Conservation (phyloP, 164 flowering plant species). For the Vitis rupestris region DNA sequence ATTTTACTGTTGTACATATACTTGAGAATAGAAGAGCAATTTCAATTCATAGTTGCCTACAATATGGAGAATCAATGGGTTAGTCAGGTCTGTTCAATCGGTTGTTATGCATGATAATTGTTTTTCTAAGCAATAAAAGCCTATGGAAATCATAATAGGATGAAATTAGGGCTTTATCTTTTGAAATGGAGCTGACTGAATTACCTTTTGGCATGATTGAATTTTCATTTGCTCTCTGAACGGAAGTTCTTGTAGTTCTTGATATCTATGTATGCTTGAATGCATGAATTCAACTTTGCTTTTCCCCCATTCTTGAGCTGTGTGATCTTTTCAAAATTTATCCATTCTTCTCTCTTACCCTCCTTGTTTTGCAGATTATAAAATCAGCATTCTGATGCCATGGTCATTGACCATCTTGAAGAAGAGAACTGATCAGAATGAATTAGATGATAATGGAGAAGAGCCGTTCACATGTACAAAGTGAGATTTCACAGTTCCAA, state of each 20-base stretch:
- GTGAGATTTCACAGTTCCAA: not conserved
- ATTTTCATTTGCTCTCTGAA: not conserved
- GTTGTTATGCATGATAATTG: too few relatives aligned
- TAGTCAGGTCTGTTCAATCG: too few relatives aligned
- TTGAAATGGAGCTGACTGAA: not conserved
- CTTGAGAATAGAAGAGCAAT: too few relatives aligned
- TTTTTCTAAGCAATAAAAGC: too few relatives aligned
- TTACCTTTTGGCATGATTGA: not conserved
- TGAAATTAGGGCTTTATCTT: not conserved
- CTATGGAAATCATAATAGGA: too few relatives aligned
- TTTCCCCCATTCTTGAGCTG: not conserved
- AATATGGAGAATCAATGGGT: too few relatives aligned
- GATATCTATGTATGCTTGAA: too few relatives aligned
- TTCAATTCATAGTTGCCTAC: too few relatives aligned
- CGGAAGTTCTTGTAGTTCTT: too few relatives aligned
- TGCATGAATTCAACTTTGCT: too few relatives aligned
- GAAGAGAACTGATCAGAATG: not conserved
- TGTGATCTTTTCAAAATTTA: not conserved
- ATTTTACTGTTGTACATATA: too few relatives aligned
- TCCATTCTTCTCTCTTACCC: not conserved
- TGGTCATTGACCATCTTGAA: not conserved
- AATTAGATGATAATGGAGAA: too few relatives aligned
- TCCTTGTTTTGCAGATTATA: not conserved
- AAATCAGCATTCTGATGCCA: not conserved
- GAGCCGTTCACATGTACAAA: not conserved